Percentiles rank a stretch among this genome's conserved stretches.
These are phyloP conservation scores for Grigorovia humatica DNA, from an alignment of 805 yeast genomes.

Conservation along the genomic window DNA sequence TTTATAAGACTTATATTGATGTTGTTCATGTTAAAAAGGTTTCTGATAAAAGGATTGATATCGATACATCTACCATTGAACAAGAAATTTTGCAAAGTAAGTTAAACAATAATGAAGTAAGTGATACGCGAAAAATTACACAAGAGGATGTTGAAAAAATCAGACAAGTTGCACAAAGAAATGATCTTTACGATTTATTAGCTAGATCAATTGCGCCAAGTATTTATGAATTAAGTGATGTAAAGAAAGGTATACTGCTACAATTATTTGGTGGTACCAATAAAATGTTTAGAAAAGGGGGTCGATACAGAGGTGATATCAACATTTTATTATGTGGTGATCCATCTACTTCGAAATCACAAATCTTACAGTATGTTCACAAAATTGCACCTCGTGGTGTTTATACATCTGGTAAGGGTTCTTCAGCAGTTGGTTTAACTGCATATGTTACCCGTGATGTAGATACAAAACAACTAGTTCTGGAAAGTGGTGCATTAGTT, in stretches of 20 bases:
- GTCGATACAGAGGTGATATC: slow-evolving; percentile 91
- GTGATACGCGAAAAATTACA: slow-evolving; percentile 60
- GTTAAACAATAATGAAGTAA: slow-evolving; percentile 46
- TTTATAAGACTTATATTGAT: slow-evolving; percentile 89
- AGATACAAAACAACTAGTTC: slow-evolving; percentile 85
- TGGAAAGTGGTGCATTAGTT: slow-evolving; percentile 94
- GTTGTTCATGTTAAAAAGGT: slow-evolving; percentile 86
- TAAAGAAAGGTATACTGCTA: slow-evolving; percentile 84
- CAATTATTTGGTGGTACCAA: slow-evolving; percentile 95
- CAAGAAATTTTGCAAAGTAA: slow-evolving; percentile 40
- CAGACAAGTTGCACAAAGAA: slow-evolving; percentile 48
- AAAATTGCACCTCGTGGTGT: slow-evolving; percentile 97
- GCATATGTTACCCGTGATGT: slow-evolving; percentile 93
- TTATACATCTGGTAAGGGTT: slow-evolving; percentile 96
- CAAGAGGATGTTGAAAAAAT: slow-evolving; percentile 62
- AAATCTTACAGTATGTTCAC: slow-evolving; percentile 86
- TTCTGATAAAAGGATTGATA: slow-evolving; percentile 71
- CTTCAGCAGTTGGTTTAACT: slow-evolving; percentile 97
- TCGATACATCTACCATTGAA: slow-evolving; percentile 58
- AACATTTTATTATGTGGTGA: slow-evolving; percentile 91
- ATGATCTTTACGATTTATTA: slow-evolving; percentile 74
- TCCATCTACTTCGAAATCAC: slow-evolving; percentile 96
- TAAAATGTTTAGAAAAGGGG: slow-evolving; percentile 80
- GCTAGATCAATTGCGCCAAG: slow-evolving; percentile 95
- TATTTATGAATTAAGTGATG: slow-evolving; percentile 91